Conservation (phyloP, 148 eudicot genomes). For the Nyssa sinensis region DNA sequence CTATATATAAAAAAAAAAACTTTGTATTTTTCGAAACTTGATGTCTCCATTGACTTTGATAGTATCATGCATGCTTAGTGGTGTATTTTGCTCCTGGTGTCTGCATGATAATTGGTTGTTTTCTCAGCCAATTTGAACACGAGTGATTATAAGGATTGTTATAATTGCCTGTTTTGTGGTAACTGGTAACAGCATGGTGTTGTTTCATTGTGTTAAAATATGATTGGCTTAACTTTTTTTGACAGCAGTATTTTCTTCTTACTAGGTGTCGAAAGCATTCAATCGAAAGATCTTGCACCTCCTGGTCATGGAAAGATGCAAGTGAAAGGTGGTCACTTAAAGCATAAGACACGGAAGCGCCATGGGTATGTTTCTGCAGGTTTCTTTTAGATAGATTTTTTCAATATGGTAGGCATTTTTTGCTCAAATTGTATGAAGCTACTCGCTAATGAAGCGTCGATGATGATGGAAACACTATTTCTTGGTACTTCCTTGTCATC, state of each 20-base stretch:
- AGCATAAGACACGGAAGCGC: conserved; percentile 47
- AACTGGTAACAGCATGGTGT: neutral
- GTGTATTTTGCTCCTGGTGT: neutral
- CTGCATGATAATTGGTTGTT: neutral
- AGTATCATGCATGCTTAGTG: neutral
- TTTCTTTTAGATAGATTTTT: neutral
- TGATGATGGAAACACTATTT: neutral
- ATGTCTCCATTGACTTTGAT: neutral
- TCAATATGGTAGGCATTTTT: neutral
- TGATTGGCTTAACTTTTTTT: neutral
- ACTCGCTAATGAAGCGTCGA: neutral
- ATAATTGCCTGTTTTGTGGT: neutral
- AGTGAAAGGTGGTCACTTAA: conserved; percentile 32
- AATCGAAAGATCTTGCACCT: conserved; percentile 48
- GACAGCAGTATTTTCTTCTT: conserved; percentile 2
- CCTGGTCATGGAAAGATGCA: conserved; percentile 51
- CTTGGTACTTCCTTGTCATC: too few relatives aligned
- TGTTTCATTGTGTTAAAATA: neutral
- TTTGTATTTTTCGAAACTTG: neutral
- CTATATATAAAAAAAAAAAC: too few relatives aligned
- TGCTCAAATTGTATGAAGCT: neutral
- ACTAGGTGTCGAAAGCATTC: conserved; percentile 52
- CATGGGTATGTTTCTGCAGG: conserved; percentile 56
- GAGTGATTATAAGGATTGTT: neutral
- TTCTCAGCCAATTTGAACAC: neutral